Evolutionary conservation across 129 eudicot genomes (phyloP), one percentile per base, ranked within the genome.

Genomic region (Glebionis coronaria): DNA sequence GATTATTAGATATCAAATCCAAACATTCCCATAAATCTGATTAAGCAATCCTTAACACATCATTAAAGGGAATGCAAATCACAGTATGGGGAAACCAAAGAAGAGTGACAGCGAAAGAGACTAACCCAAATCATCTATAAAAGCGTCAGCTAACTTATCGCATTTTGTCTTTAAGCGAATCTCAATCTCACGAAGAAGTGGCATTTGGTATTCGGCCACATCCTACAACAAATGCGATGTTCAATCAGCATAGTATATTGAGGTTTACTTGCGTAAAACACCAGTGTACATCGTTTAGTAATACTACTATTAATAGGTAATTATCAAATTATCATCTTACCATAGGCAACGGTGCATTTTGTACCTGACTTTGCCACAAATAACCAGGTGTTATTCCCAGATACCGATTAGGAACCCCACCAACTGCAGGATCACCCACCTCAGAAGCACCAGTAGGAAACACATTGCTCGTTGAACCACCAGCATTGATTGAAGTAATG

Each of bases 321-420:
- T 61, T 16, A 54, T 12, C 25, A 9, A 15, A 56, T 12, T 25
- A 65, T 70, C 54, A 74, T 61, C 73, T 67, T 61, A 93, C 99
- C 87, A 81, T 74, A 15, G 91, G 73, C 68, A 79, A 61, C 15
- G 91, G 90, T 45, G 71, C 75, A 51, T 84, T 97, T 62, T 82
- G 92, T 49, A 86, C 86, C 74, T 93, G 99, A 66, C 82, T 86
- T 85, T 89, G 90, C 95, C 97, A 86, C 61, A 93, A 76, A 81
- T 86, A 93, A 70, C 76, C 57, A 45, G 97, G 91, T 9, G 97
- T 93, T 50, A 93, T 86, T 63, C 99, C 99, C 76, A 93, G 95
- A 72, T 75, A 93, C 35, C 93, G 84, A 62, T 86, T 81, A 59
- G 99, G 95, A 76, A 89, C 99, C 19, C 99, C 99, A 79, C 99